Conservation (phyloP, 225 moss, liverwort and hornwort species). For the Thuidium tamariscinum region DNA sequence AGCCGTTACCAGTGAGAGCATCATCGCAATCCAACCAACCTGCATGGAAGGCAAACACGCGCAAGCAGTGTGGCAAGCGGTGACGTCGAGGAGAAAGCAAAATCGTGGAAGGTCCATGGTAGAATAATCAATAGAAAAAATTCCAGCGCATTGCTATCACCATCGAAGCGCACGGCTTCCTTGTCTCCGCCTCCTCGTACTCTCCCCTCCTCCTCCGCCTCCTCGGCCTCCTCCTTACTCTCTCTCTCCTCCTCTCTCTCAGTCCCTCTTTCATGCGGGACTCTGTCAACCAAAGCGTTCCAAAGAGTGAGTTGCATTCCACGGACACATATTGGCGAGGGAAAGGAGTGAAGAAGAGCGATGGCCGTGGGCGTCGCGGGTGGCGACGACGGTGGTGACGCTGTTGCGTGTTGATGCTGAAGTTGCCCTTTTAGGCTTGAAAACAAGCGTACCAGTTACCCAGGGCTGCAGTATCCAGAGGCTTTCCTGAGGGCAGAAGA, state of each 20-base stretch:
- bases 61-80: background rate
- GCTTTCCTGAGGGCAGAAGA: background rate
- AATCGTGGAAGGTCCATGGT: constrained; percentile 20
- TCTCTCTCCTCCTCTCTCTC: background rate
- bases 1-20: background rate
- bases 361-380: background rate
- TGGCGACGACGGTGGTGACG: background rate
- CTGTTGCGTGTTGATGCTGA: background rate
- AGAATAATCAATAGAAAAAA: constrained; percentile 6
- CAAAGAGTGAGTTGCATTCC: background rate
- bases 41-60: constrained; percentile 32
- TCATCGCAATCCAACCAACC: background rate
- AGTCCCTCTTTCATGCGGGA: background rate
- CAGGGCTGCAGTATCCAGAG: background rate
- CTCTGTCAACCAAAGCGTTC: background rate
- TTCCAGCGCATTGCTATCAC: background rate
- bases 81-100: constrained; percentile 5
- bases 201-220: background rate
- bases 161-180: background rate
- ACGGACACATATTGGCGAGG: background rate
- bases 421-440: constrained; percentile 6
- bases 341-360: background rate
- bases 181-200: background rate
- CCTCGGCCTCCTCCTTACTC: background rate
- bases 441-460: background rate